Evolutionary conservation across 2,329 filamentous ascomycete genomes (phyloP), one percentile per base, ranked within the genome.

Genomic region (Penicillium frequentans): DNA sequence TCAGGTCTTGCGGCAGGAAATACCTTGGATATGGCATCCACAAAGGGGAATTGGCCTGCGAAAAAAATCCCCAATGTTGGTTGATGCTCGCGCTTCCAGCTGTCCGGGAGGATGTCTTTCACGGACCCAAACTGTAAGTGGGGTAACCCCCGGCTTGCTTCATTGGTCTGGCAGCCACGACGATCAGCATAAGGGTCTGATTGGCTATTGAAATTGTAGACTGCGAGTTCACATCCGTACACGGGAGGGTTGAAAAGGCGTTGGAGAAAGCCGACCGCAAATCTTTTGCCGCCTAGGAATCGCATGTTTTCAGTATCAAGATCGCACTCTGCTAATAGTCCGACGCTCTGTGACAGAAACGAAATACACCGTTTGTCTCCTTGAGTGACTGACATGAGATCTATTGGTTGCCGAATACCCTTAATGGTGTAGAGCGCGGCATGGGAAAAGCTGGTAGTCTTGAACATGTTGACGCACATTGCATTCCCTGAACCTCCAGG

Each of bases 401-500:
- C 95, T 52, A 98, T 74, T 0, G 91, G 87, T 13, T 88, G 95
- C 19, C 87, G 83, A 14, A 95, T 77, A 11, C 92, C 93, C 73
- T 99, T 99, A 68, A 97, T 85, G 48, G 97, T 87, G 26, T 86
- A 88, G 59, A 98, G 78, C 1, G 93, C 91, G 0, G 93, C 91
- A 46, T 90, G 73, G 57, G 86, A 90, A 9, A 90, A 84, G 61
- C 84, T 86, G 61, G 88, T 84, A 0, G 92, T 93, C 5, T 93
- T 95, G 64, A 91, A 91, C 47, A 96, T 77, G 73, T 97, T 98
- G 78, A 89, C 88, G 61, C 90, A 90, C 86, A 98, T 45, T 11
- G 43, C 95, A 73, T 99, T 99, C 6, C 95, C 95, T 49, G 90
- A 95, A 14, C 95, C 95, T 70, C 93, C 96, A 1, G 95, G 95